Evolutionary conservation across 306 rosid genomes (phyloP), one percentile per base, ranked within the genome.

Genomic region (Prunus mongolica): DNA sequence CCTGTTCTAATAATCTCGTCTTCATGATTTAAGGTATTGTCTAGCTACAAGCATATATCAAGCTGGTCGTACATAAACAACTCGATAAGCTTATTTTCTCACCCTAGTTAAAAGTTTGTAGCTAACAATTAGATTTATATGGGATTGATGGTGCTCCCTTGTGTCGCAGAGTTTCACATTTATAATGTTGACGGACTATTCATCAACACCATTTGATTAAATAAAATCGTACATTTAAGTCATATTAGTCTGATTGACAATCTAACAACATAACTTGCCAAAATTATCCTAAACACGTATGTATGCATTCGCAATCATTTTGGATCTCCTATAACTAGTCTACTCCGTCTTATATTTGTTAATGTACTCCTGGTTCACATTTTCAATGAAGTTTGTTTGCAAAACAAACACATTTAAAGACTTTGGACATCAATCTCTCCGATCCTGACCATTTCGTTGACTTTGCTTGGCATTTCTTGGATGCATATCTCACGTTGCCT

Each of bases 341-440:
- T 49, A 63, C 72, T 61, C 51, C 65, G 75, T 81, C 63, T 71
- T 76, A 30, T 49, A n/a, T 3, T 81, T 54, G 24, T 46, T 27
- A 28, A 49, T n/a, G 67, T 54, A 62, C 71, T 65, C 72, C 41
- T 56, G 16, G 11, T 72, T 80, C 79, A 30, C 79, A 74, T 52
- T 73, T 86, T 84, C 79, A 81, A 79, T 25, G 38, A 63, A 78
- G 30, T 64, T 64, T 25, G 68, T 55, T 63, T 16, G 69, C 75
- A 70, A 61, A 82, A 65, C 72, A 75, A 79, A 71, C 52, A 60
- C 45, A 63, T 67, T 72, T 32, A 62, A 25, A 20, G 78, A 74
- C 76, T 73, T 73, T n/a, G 12, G 34, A 38, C 64, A 19, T 50
- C 7, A 73, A 12, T 69, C 58, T 5, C 65, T 24, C 41, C 12